Conservation (phyloP, 495 filamentous ascomycete genomes). For the Xylaria intraflava region DNA sequence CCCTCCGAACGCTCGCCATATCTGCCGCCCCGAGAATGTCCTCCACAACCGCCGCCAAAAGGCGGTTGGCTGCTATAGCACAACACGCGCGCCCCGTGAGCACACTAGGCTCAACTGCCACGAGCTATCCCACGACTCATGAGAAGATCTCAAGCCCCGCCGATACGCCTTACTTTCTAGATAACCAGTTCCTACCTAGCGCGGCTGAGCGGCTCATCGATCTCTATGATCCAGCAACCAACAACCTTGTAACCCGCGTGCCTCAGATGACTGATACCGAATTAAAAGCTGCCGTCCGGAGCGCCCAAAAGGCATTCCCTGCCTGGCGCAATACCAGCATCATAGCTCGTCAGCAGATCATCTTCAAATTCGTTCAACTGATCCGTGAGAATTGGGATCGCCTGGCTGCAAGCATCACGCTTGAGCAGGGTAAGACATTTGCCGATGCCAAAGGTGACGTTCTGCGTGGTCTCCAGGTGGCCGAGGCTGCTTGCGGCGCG, state of each 20-base stretch:
- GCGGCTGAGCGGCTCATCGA: conserved; percentile 79
- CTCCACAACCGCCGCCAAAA: conserved; percentile 26
- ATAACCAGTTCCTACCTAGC: conserved; percentile 83
- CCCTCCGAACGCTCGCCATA: conserved; percentile 16
- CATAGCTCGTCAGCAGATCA: conserved; percentile 83
- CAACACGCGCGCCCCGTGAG: conserved; percentile 47
- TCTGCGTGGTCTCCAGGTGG: conserved; percentile 89
- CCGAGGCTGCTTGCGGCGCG: conserved; percentile 91
- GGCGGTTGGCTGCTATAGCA: conserved; percentile 55
- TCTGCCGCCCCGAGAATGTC: conserved; percentile 25
- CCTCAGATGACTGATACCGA: conserved; percentile 91
- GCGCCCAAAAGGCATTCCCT: conserved; percentile 85
- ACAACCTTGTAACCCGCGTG: conserved; percentile 96
- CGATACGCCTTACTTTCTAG: conserved; percentile 84
- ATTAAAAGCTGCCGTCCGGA: conserved; percentile 77
- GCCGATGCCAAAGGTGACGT: conserved; percentile 94
- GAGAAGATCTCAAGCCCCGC: conserved; percentile 64
- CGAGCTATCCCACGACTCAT: conserved; percentile 75
- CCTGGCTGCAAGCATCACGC: conserved; percentile 87
- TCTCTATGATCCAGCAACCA: conserved; percentile 90
- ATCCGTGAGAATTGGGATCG: conserved; percentile 96
- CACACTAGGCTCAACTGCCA: conserved; percentile 54
- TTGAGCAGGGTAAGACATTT: conserved; percentile 98
- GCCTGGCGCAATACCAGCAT: conserved; percentile 79
- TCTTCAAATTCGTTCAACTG: conserved; percentile 90